These are phyloP conservation scores for Tetrahymena borealis DNA, from an alignment of 73 alveolate species.

Conservation along the genomic window DNA sequence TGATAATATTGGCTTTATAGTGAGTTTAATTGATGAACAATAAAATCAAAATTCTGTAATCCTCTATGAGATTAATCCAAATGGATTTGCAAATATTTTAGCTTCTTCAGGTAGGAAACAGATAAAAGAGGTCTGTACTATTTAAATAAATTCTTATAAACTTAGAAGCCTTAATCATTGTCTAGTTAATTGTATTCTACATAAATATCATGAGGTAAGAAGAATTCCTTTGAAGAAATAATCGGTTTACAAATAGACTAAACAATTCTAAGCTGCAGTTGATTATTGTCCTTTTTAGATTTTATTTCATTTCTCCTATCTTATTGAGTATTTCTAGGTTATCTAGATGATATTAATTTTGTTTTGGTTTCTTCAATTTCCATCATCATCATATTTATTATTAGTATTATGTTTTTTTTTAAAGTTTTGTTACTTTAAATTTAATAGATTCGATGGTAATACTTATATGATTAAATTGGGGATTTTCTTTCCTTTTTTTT, in stretches of 20 bases:
- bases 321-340: not conserved
- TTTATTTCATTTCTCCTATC: not conserved
- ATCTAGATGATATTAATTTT: not conserved
- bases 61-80: not conserved
- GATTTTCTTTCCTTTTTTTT: no score
- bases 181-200: not conserved
- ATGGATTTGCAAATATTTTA: not conserved
- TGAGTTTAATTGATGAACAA: not conserved
- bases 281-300: not conserved
- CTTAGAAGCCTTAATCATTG: not conserved
- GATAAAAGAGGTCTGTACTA: not conserved
- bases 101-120: not conserved
- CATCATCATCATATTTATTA: not conserved
- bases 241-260: not conserved
- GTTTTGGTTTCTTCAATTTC: not conserved
- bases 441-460: no score
- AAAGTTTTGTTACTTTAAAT: no score
- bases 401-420: no score
- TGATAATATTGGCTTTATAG: not conserved
- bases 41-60: not conserved
- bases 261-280: not conserved
- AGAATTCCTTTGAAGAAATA: not conserved
- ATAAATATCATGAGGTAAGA: not conserved
- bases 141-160: not conserved
- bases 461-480: no score